Evolutionary conservation across 371 early-diverging fungal species (phyloP).

Genomic region (Mucor ambiguus): DNA sequence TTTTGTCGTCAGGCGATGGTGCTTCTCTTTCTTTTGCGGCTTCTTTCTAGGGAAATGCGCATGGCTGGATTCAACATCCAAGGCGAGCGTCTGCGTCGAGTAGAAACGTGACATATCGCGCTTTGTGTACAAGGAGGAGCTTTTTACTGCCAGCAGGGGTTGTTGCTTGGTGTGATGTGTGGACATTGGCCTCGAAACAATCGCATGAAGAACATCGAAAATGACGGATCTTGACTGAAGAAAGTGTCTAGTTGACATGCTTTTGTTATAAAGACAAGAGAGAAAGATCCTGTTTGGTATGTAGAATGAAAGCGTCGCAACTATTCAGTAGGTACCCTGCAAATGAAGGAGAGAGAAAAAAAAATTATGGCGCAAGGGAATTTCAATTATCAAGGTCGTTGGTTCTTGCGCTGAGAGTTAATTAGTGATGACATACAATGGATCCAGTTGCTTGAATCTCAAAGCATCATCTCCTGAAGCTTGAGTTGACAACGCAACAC

Average conservation of each 20-base stretch:
- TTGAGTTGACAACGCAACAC: neutral
- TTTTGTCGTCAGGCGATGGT: constrained; percentile 1
- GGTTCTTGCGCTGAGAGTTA: neutral
- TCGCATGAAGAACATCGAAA: constrained; percentile 19
- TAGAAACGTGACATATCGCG: constrained; percentile 6
- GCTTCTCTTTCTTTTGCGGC: constrained; percentile 3
- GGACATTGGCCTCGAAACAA: constrained; percentile 20
- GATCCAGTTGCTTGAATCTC: neutral
- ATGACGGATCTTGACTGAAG: constrained; percentile 22
- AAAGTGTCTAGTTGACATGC: constrained; percentile 15
- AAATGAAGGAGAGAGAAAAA: neutral
- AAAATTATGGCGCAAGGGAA: constrained; percentile 1
- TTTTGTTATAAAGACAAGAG: neutral
- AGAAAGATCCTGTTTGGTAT: neutral
- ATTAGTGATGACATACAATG: neutral
- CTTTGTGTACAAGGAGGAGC: neutral
- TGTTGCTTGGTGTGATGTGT: constrained; percentile 4
- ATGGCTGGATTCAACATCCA: neutral
- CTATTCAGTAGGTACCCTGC: constrained; percentile 6
- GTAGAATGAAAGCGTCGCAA: neutral
- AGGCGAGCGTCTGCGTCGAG: neutral
- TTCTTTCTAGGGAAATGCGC: neutral
- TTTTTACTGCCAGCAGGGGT: constrained; percentile 4
- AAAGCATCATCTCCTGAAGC: too few species aligned
- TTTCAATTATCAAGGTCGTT: neutral